Percentiles rank a stretch among this genome's conserved stretches.
Evolutionary conservation across 164 flowering plant genomes (phyloP).

Genomic region (Nelumbo lutea): DNA sequence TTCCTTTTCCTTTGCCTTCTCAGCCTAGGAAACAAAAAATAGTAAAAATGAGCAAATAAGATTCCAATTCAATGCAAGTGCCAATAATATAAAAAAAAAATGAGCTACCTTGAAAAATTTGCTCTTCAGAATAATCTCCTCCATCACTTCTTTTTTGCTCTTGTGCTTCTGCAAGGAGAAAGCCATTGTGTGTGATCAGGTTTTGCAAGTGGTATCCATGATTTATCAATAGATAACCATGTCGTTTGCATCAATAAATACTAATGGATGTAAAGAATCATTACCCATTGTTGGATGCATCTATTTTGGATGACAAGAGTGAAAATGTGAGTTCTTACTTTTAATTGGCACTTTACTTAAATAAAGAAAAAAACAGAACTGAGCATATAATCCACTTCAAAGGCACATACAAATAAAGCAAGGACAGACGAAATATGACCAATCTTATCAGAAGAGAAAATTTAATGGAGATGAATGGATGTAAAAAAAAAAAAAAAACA

Average conservation of each 20-base stretch:
- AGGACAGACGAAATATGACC: background rate
- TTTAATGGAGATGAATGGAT: background rate
- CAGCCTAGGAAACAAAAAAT: slow-evolving; percentile 43
- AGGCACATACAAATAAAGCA: background rate
- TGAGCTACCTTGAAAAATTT: slow-evolving; percentile 67
- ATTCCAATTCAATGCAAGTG: background rate
- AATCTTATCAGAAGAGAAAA: background rate
- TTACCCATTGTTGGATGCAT: no score
- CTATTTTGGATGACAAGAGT: no score
- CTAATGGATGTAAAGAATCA: background rate
- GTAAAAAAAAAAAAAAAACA: background rate
- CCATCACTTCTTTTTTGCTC: slow-evolving; percentile 84
- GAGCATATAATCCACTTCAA: background rate
- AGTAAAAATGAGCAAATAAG: slow-evolving; percentile 1
- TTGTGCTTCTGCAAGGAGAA: slow-evolving; percentile 57
- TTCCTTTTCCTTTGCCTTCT: slow-evolving; percentile 78
- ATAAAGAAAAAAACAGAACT: background rate
- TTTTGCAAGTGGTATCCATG: no score
- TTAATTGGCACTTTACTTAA: no score
- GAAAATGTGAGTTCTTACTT: no score
- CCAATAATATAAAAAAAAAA: background rate
- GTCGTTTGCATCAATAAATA: background rate
- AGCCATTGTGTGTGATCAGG: background rate
- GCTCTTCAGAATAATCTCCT: slow-evolving; percentile 79
- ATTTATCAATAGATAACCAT: background rate